These are phyloP conservation scores for Saccharomycopsis guyanensis DNA, from an alignment of 805 yeast genomes.

Conservation along the genomic window DNA sequence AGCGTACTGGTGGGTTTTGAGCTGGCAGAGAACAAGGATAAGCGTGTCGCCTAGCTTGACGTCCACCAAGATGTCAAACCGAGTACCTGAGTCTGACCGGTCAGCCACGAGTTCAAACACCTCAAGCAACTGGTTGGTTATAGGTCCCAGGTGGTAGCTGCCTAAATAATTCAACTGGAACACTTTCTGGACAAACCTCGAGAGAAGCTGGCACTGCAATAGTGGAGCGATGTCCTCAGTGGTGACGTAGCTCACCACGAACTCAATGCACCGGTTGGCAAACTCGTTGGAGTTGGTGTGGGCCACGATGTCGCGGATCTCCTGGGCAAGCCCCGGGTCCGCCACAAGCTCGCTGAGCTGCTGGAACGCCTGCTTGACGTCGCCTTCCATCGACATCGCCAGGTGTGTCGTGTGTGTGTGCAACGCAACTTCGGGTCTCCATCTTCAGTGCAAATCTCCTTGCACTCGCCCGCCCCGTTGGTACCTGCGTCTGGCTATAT, in stretches of 20 bases:
- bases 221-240: slow-evolving; percentile 1
- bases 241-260: not conserved
- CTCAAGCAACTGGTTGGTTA: not conserved
- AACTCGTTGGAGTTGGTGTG: not conserved
- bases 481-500: too few species aligned
- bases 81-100: not conserved
- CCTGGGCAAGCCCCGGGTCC: not conserved
- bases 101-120: not conserved
- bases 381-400: not conserved
- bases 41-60: slow-evolving; percentile 5
- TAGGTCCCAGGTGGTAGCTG: not conserved
- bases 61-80: slow-evolving; percentile 1
- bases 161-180: slow-evolving; percentile 1
- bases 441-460: too few species aligned
- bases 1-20: not conserved
- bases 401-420: too few species aligned
- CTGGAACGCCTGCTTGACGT: slow-evolving; percentile 4
- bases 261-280: not conserved
- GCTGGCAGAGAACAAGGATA: not conserved
- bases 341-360: not conserved
- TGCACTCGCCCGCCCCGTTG: too few species aligned
- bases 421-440: too few species aligned
- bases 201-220: slow-evolving; percentile 2
- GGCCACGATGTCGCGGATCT: not conserved
- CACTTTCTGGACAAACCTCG: slow-evolving; percentile 4